A percentile compares a stretch with the other conserved stretches of the same genome.
These are phyloP conservation scores for Corchorus capsularis DNA, from an alignment of 345 rosid genomes.

Conservation along the genomic window DNA sequence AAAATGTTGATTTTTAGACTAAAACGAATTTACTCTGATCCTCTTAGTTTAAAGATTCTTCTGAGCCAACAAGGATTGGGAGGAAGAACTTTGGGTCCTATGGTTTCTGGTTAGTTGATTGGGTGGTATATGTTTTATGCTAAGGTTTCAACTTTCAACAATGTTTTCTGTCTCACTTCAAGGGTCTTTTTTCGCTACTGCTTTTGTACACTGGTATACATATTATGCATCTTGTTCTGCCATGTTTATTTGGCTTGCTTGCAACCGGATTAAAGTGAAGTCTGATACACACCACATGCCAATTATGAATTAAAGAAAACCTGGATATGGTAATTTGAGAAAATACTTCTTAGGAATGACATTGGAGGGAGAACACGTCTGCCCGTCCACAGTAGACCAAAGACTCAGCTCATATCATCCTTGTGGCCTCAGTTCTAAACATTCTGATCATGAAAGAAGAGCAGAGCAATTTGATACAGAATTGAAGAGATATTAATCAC, in stretches of 20 bases:
- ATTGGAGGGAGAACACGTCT: not conserved
- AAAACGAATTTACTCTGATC: too few species aligned
- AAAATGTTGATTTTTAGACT: too few species aligned
- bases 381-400: not conserved
- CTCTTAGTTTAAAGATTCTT: too few species aligned
- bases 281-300: not conserved
- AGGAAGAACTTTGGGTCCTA: too few species aligned
- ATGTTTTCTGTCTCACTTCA: too few species aligned
- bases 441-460: too few species aligned
- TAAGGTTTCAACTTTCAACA: too few species aligned
- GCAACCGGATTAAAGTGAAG: not conserved
- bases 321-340: not conserved
- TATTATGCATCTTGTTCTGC: not conserved
- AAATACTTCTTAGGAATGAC: not conserved
- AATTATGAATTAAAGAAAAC: not conserved
- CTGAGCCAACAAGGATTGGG: too few species aligned
- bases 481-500: too few species aligned
- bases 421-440: not conserved
- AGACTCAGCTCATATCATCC: not conserved
- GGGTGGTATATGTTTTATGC: too few species aligned
- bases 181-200: not conserved
- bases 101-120: too few species aligned
- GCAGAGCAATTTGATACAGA: too few species aligned
- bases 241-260: not conserved
- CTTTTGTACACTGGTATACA: not conserved